A percentile compares a stretch with the other conserved stretches of the same genome.
Conservation (phyloP, 306 rosid species). For the Pyrus bretschneideri region DNA sequence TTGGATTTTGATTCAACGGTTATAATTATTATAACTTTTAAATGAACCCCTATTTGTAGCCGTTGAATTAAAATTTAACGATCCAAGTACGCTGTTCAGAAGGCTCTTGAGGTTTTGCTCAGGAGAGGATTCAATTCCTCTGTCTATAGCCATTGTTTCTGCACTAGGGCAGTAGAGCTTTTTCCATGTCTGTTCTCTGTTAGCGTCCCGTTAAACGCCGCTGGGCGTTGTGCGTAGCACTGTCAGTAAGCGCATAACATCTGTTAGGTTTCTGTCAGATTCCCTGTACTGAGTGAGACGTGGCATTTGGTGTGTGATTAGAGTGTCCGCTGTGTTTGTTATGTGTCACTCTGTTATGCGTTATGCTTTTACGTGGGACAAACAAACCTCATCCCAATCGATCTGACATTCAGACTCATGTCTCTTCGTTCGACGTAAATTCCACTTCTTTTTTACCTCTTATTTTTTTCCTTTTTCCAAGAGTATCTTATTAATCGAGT, state of each 20-base stretch:
- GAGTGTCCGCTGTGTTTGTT: background rate
- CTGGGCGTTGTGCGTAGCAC: background rate
- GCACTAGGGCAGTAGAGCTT: background rate
- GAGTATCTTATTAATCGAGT: no score
- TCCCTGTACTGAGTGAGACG: constrained; percentile 8
- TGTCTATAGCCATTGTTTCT: background rate
- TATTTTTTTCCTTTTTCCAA: background rate
- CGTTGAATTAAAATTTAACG: no score
- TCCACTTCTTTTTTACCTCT: background rate
- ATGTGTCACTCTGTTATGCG: background rate
- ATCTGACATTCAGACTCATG: background rate
- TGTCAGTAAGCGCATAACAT: background rate
- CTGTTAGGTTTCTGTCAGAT: background rate
- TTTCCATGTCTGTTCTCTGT: background rate
- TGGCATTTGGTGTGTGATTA: background rate
- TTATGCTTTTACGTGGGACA: background rate
- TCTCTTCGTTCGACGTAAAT: background rate
- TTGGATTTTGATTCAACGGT: no score
- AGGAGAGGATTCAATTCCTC: background rate
- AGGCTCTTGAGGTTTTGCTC: no score
- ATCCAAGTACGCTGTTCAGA: no score
- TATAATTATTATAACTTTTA: no score
- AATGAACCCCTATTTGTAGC: no score
- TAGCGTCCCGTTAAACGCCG: background rate
- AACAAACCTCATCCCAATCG: background rate